A percentile compares a stretch with the other conserved stretches of the same genome.
These are phyloP conservation scores for Cephalotrichum gorgonifer DNA, from an alignment of 2,329 filamentous ascomycete species.

Conservation along the genomic window DNA sequence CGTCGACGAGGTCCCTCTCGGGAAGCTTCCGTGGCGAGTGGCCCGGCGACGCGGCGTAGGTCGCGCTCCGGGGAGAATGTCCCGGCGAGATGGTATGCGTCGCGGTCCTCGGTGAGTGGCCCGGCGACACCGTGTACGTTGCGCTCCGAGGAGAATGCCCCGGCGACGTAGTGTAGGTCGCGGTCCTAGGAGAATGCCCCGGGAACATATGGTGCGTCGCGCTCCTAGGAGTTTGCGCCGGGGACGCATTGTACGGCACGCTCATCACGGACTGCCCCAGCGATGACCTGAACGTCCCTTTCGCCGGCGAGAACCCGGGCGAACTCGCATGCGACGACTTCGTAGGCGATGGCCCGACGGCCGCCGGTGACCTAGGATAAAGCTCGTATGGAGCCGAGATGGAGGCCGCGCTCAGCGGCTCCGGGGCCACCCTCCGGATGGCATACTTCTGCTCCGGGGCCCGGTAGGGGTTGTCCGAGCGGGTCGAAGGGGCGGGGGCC, in stretches of 20 bases:
- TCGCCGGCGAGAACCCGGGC: background rate
- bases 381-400: background rate
- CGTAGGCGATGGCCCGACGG: background rate
- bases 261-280: background rate
- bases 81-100: background rate
- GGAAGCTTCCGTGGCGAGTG: background rate
- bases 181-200: background rate
- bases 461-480: background rate
- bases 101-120: conserved; percentile 1
- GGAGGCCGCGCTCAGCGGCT: background rate
- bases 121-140: background rate
- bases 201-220: background rate
- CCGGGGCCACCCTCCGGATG: conserved; percentile 1
- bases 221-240: background rate
- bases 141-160: background rate
- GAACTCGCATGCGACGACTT: background rate
- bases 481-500: background rate
- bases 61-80: background rate
- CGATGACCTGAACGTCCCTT: no score
- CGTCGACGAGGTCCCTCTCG: conserved; percentile 7
- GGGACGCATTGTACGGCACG: background rate
- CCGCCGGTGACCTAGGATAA: background rate
- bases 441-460: background rate
- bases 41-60: background rate
- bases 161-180: background rate